Base-by-base conservation (phyloP, 2,329 filamentous ascomycete genomes). In the Xylariaceae sp. region DNA sequence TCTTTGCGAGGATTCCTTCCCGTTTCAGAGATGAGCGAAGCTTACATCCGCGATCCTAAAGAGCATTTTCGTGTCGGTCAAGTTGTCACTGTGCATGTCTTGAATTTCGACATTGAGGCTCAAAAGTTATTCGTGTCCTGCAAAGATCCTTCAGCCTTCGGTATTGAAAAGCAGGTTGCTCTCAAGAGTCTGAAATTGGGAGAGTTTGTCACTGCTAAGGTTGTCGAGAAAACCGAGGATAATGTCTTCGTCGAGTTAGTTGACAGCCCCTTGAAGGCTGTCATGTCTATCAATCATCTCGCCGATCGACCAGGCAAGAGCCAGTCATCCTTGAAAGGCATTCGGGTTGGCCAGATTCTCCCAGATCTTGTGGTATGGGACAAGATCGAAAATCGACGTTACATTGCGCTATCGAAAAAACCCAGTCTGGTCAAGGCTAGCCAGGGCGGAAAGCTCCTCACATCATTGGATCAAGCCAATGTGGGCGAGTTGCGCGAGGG, bases 21-120 rank as follows among this genome's bases (percentile, higher is more conserved):
- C 2, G 83, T 95, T 1, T 87, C 87, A 1, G 91, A 98, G 65
- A 98, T 98, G 93, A 97, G 93, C 61, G 93, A 98, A 62, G 89
- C 90, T 9, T 96, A 85, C 59, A 96, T 98, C 56, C 79, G 85
- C 52, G 87, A 96, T 57, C 89, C 93, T 4, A 80, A 79, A 34
- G 83, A 94, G 57, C 90, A 97, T 65, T 98, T 98, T 70, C 82
- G 85, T 28, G 68, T 82, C 33, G 94, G 93, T 1, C 93, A 98
- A 62, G 91, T 95, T 2, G 85, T 98, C 51, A 94, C 81, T 56
- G 87, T 96, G 16, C 87, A 91, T 56, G 81, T 94, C n/a, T 65
- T 95, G 26, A 86, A 84, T 37, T 81, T 96, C 37, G 82, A 95
- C 53, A 70, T 81, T 1, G 80, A 85, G 43, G 72, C 78, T 30